phyloP scores from a whole-genome alignment of 2,329 filamentous ascomycete genomes.

The Lasiodiplodia theobromae region DNA sequence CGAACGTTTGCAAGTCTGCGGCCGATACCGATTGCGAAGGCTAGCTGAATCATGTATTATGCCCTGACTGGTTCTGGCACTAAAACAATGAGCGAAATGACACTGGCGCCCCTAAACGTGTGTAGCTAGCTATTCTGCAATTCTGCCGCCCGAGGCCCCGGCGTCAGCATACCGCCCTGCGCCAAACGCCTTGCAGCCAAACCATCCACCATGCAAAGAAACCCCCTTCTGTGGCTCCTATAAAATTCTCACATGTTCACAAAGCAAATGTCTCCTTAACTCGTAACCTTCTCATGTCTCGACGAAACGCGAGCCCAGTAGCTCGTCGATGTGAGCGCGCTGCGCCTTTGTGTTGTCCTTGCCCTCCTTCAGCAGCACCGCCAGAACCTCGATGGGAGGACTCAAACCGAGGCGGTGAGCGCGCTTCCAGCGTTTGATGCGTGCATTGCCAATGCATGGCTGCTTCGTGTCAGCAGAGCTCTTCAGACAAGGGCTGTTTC shows the following conservation, averaged over 20 bases:
- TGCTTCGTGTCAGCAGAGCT: constrained; percentile 47
- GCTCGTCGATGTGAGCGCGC: constrained; percentile 76
- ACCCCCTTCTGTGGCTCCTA: not conserved
- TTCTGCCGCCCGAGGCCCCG: not conserved
- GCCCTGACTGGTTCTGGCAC: not conserved
- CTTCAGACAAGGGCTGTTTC: not conserved
- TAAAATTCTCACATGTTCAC: not conserved
- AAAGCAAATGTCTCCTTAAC: not conserved
- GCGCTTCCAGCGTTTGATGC: constrained; percentile 85
- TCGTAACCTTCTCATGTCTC: constrained; percentile 39
- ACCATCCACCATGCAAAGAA: not conserved
- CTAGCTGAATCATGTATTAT: not conserved
- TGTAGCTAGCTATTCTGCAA: not conserved
- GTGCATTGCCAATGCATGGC: constrained; percentile 87
- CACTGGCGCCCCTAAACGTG: not conserved
- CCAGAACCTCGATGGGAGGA: constrained; percentile 88
- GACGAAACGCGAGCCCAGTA: constrained; percentile 59
- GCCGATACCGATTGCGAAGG: constrained; percentile 16
- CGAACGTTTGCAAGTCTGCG: constrained; percentile 6
- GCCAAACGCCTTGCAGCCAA: constrained; percentile 25
- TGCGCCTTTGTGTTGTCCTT: constrained; percentile 63
- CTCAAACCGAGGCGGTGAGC: constrained; percentile 83
- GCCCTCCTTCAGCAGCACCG: constrained; percentile 77
- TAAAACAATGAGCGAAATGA: constrained; percentile 6
- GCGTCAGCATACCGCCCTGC: constrained; percentile 18